Percentiles rank a stretch among this genome's conserved stretches.
Conservation (phyloP, 495 filamentous ascomycete genomes). For the Penicillium ochrochloron region DNA sequence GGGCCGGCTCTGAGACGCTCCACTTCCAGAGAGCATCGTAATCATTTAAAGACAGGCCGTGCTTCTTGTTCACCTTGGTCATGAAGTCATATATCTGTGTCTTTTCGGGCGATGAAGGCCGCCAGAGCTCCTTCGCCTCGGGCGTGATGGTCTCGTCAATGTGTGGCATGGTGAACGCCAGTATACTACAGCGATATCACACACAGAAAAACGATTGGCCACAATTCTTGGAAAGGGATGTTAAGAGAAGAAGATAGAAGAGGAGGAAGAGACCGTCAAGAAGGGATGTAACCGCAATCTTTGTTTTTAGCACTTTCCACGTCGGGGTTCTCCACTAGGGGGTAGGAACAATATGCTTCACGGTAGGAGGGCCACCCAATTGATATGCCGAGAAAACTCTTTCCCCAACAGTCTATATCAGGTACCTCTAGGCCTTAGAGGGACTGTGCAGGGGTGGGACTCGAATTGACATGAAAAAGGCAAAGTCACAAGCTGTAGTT, state of each 20-base stretch:
- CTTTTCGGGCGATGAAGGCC: constrained; percentile 65
- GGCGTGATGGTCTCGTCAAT: constrained; percentile 31
- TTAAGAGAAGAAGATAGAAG: background rate
- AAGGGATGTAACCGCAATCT: background rate
- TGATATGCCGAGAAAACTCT: constrained; percentile 11
- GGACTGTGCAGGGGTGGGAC: constrained; percentile 16
- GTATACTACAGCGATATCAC: background rate
- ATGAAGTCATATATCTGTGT: constrained; percentile 77
- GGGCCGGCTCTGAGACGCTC: constrained; percentile 75
- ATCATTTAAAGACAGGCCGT: constrained; percentile 61
- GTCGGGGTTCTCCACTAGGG: background rate
- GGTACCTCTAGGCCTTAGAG: constrained; percentile 3
- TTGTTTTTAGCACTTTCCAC: constrained; percentile 1
- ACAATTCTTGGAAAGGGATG: background rate
- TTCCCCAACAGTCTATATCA: constrained; percentile 9
- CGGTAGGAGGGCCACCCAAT: constrained; percentile 4
- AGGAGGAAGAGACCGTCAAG: background rate
- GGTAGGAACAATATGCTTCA: constrained; percentile 4
- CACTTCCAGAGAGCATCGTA: constrained; percentile 79
- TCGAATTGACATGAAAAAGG: constrained; percentile 19
- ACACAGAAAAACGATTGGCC: background rate
- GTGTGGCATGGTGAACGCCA: constrained; percentile 27
- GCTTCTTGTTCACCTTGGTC: constrained; percentile 66
- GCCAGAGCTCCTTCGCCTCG: constrained; percentile 64
- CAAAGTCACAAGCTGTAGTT: constrained; percentile 13